phyloP scores from a whole-genome alignment of 2,329 filamentous ascomycete genomes.

The Pseudogymnoascus sp. region DNA sequence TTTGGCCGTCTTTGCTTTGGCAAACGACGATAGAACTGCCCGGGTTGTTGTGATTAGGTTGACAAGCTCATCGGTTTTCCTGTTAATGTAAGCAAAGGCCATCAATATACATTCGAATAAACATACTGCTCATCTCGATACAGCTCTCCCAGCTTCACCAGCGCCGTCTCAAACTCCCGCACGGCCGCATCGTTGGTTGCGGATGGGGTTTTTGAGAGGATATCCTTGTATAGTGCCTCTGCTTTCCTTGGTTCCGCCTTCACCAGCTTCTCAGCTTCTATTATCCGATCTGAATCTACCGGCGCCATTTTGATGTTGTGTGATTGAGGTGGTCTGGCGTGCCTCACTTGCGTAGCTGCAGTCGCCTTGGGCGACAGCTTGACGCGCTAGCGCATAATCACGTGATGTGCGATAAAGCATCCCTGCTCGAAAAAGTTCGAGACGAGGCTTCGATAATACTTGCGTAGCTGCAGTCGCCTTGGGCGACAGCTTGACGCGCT shows the following conservation, averaged over 20 bases:
- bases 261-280: conserved; percentile 77
- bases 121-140: conserved; percentile 81
- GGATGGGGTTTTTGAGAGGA: conserved; percentile 76
- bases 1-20: conserved; percentile 98
- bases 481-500: conserved; percentile 10
- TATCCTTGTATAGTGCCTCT: conserved; percentile 79
- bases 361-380: conserved; percentile 10
- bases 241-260: conserved; percentile 77
- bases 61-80: conserved; percentile 75
- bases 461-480: conserved; percentile 12
- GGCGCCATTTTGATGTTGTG: conserved; percentile 41
- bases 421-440: conserved; percentile 11
- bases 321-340: conserved; percentile 14
- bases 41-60: conserved; percentile 85
- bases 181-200: conserved; percentile 76
- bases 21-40: conserved; percentile 87
- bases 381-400: conserved; percentile 8
- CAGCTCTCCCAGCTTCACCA: conserved; percentile 83
- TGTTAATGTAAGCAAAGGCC: conserved; percentile 32
- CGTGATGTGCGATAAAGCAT: conserved; percentile 4
- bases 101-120: not conserved
- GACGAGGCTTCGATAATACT: conserved; percentile 10
- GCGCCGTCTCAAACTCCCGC: conserved; percentile 81
- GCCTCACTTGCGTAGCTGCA: conserved; percentile 14
- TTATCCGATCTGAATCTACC: conserved; percentile 58